Conservation (phyloP, 495 filamentous ascomycete genomes). For the Terfezia boudieri region DNA sequence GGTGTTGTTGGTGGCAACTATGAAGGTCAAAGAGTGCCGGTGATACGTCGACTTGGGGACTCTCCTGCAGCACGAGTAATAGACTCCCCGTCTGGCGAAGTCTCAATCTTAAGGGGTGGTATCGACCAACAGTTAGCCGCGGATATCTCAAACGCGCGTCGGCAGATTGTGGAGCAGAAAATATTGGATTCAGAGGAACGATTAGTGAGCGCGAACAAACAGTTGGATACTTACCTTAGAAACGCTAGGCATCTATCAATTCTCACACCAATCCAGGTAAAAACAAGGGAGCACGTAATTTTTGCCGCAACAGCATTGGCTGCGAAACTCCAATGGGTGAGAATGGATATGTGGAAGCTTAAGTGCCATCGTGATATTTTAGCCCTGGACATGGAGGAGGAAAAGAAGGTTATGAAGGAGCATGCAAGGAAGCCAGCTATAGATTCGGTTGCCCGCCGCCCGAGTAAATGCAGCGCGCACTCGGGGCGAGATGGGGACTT, state of each 20-base stretch:
- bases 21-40: slow-evolving; percentile 59
- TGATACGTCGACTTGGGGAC: slow-evolving; percentile 38
- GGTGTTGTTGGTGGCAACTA: slow-evolving; percentile 67
- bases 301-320: slow-evolving; percentile 65
- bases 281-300: slow-evolving; percentile 66
- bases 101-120: slow-evolving; percentile 39
- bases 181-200: slow-evolving; percentile 70
- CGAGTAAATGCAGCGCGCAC: neutral
- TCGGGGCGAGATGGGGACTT: neutral
- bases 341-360: slow-evolving; percentile 81
- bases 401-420: slow-evolving; percentile 25
- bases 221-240: slow-evolving; percentile 59
- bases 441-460: slow-evolving; percentile 3
- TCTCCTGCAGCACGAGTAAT: slow-evolving; percentile 34
- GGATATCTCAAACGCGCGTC: slow-evolving; percentile 59
- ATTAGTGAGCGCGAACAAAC: slow-evolving; percentile 43
- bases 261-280: slow-evolving; percentile 65
- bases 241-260: slow-evolving; percentile 88
- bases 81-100: slow-evolving; percentile 47
- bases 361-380: slow-evolving; percentile 83
- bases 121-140: slow-evolving; percentile 62
- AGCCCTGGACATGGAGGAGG: slow-evolving; percentile 61
- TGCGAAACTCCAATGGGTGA: slow-evolving; percentile 75
- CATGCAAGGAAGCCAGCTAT: slow-evolving; percentile 17
- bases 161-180: slow-evolving; percentile 58